Percentiles rank a stretch among this genome's conserved stretches.
These are phyloP conservation scores for Pholiota microspora DNA, from an alignment of 768 basidiomycete genomes.

Conservation along the genomic window DNA sequence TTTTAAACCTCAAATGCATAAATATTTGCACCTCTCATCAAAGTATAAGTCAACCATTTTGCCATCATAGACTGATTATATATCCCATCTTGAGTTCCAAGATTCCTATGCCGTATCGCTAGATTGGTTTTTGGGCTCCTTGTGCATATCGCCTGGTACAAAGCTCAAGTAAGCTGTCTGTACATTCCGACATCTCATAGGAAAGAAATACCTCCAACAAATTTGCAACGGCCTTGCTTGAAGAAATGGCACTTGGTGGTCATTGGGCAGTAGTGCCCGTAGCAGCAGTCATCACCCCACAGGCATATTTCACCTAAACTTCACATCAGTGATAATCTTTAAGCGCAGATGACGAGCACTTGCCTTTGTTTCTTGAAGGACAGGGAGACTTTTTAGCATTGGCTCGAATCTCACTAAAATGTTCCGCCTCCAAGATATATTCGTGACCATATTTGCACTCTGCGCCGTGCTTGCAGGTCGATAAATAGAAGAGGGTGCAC, in stretches of 20 bases:
- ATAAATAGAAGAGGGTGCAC: conserved; percentile 65
- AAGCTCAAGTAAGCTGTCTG: conserved; percentile 18
- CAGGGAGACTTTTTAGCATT: conserved; percentile 66
- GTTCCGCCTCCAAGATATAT: conserved; percentile 52
- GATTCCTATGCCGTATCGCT: conserved; percentile 12
- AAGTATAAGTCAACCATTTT: conserved; percentile 15
- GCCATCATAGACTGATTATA: conserved; percentile 5
- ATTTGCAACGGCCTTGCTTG: conserved; percentile 60
- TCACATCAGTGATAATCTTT: neutral
- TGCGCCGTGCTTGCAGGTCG: conserved; percentile 55
- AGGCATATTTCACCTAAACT: conserved; percentile 50
- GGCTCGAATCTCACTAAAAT: conserved; percentile 49
- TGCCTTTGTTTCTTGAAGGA: conserved; percentile 57
- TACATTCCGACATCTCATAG: neutral
- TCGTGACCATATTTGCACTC: conserved; percentile 64
- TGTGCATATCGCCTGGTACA: conserved; percentile 39
- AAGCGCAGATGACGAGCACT: neutral
- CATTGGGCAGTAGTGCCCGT: conserved; percentile 50
- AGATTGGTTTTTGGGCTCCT: conserved; percentile 26
- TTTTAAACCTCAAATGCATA: conserved; percentile 22
- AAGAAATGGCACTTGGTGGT: conserved; percentile 42
- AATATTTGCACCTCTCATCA: conserved; percentile 22
- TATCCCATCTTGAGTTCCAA: conserved; percentile 14
- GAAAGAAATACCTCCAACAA: conserved; percentile 48
- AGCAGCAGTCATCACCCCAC: conserved; percentile 61